Percentiles rank a stretch among this genome's conserved stretches.
These are phyloP conservation scores for Fusarium buxicola DNA, from an alignment of 2,329 filamentous ascomycete genomes.

Conservation along the genomic window DNA sequence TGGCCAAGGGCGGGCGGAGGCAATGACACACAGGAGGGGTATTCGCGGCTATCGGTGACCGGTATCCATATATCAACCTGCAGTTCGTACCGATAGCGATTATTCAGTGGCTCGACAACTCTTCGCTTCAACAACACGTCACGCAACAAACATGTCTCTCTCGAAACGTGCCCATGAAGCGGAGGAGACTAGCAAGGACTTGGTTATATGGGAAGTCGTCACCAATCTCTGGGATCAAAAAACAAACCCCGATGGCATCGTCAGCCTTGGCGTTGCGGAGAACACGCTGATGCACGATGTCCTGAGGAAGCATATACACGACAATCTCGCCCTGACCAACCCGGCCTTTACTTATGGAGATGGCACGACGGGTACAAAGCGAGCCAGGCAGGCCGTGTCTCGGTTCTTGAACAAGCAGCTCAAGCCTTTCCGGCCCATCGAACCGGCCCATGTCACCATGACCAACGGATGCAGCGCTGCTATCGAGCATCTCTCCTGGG, in stretches of 20 bases:
- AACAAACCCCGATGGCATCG: constrained; percentile 57
- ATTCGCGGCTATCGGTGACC: constrained; percentile 28
- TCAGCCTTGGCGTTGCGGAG: constrained; percentile 65
- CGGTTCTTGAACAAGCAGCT: constrained; percentile 53
- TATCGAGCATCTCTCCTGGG: constrained; percentile 56
- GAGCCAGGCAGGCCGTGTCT: constrained; percentile 48
- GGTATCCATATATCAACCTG: constrained; percentile 16
- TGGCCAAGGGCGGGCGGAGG: too few relatives aligned
- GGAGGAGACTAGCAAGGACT: constrained; percentile 42
- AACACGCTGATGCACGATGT: constrained; percentile 63
- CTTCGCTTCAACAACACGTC: constrained; percentile 1
- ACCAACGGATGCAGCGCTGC: constrained; percentile 57
- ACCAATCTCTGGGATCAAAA: constrained; percentile 57
- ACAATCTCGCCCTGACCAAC: constrained; percentile 49
- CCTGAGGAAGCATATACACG: constrained; percentile 56
- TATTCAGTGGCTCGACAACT: constrained; percentile 7
- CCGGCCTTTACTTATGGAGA: constrained; percentile 56
- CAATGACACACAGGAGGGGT: too few relatives aligned
- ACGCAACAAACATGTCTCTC: constrained; percentile 33
- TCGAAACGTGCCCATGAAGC: constrained; percentile 48
- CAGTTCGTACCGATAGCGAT: background rate
- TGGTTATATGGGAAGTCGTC: constrained; percentile 58
- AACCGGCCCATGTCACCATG: constrained; percentile 50
- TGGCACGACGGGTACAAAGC: constrained; percentile 53
- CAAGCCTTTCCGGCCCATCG: constrained; percentile 44